Percentiles rank a stretch among this genome's conserved stretches.
These are phyloP conservation scores for Colletotrichum nymphaeae DNA, from an alignment of 2,329 filamentous ascomycete species.

Conservation along the genomic window DNA sequence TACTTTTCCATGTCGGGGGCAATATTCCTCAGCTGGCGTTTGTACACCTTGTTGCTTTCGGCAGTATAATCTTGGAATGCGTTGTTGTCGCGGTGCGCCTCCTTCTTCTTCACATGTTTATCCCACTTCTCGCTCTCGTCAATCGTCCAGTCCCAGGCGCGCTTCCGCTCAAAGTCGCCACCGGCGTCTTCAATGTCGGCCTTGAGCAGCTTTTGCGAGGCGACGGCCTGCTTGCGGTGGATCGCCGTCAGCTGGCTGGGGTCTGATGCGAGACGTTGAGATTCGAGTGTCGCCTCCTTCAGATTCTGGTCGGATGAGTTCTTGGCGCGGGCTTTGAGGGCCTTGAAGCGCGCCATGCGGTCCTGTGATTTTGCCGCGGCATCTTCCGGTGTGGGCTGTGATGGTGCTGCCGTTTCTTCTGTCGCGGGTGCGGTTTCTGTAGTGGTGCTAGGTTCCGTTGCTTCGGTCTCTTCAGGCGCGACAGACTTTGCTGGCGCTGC, in stretches of 20 bases:
- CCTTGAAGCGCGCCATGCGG: slow-evolving; percentile 85
- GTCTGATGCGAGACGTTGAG: slow-evolving; percentile 82
- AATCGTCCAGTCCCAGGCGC: slow-evolving; percentile 98
- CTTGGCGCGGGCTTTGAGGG: slow-evolving; percentile 84
- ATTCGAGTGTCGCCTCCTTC: slow-evolving; percentile 85
- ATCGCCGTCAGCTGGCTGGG: slow-evolving; percentile 81
- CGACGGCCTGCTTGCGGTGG: slow-evolving; percentile 87
- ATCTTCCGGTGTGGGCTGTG: slow-evolving; percentile 31
- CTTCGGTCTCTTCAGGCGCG: slow-evolving; percentile 36
- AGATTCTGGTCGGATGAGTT: slow-evolving; percentile 79
- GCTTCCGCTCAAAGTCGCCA: slow-evolving; percentile 96
- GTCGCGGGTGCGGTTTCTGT: slow-evolving; percentile 42
- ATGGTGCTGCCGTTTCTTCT: slow-evolving; percentile 35
- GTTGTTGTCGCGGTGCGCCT: slow-evolving; percentile 82
- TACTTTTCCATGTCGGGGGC: slow-evolving; percentile 85
- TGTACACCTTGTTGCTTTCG: slow-evolving; percentile 93
- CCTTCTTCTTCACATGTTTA: slow-evolving; percentile 87
- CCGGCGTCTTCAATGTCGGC: slow-evolving; percentile 87
- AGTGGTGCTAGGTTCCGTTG: slow-evolving; percentile 32
- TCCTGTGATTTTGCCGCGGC: slow-evolving; percentile 67
- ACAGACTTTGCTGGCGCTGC: slow-evolving; percentile 17
- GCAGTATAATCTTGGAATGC: slow-evolving; percentile 90
- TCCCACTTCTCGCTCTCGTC: slow-evolving; percentile 97
- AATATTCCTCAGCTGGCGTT: slow-evolving; percentile 85
- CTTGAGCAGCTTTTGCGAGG: slow-evolving; percentile 92